phyloP scores from a whole-genome alignment of 2,329 filamentous ascomycete genomes.

The Colletotrichum brevisporum region DNA sequence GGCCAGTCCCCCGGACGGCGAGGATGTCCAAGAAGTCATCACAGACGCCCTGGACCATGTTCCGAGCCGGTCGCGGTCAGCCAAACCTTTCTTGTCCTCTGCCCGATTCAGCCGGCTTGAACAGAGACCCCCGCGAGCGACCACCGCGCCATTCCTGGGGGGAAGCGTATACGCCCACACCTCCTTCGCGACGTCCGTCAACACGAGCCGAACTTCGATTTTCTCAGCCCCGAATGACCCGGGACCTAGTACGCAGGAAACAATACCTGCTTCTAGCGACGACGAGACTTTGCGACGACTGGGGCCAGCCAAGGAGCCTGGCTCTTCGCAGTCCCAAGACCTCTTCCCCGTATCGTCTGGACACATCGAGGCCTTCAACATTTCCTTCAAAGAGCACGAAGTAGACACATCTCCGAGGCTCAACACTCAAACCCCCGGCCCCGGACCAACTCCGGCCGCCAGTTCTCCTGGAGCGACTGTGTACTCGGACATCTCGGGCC shows the following conservation, averaged over 20 bases:
- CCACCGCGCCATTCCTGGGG: not conserved
- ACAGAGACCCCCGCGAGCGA: not conserved
- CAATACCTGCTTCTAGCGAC: slow-evolving; percentile 1
- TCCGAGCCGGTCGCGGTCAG: slow-evolving; percentile 26
- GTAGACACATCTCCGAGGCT: not conserved
- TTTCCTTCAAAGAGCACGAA: slow-evolving; percentile 24
- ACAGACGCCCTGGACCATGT: slow-evolving; percentile 15
- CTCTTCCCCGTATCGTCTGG: slow-evolving; percentile 23
- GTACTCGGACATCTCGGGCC: not conserved
- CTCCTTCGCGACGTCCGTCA: slow-evolving; percentile 9
- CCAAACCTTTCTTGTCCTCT: not conserved
- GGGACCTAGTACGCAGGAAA: slow-evolving; percentile 19
- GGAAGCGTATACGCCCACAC: not conserved
- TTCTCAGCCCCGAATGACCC: not conserved
- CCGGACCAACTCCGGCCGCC: not conserved
- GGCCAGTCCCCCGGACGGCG: not conserved
- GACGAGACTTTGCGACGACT: not conserved
- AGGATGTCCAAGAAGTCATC: not conserved
- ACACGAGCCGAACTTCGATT: slow-evolving; percentile 21
- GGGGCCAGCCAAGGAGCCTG: not conserved
- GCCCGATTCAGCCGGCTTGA: not conserved
- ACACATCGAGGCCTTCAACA: slow-evolving; percentile 17
- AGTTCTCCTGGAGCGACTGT: not conserved
- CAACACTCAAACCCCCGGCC: not conserved
- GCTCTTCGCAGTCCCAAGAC: slow-evolving; percentile 17